Conservation (phyloP, 371 early-diverging fungal species). For the Mucor velutinosus region DNA sequence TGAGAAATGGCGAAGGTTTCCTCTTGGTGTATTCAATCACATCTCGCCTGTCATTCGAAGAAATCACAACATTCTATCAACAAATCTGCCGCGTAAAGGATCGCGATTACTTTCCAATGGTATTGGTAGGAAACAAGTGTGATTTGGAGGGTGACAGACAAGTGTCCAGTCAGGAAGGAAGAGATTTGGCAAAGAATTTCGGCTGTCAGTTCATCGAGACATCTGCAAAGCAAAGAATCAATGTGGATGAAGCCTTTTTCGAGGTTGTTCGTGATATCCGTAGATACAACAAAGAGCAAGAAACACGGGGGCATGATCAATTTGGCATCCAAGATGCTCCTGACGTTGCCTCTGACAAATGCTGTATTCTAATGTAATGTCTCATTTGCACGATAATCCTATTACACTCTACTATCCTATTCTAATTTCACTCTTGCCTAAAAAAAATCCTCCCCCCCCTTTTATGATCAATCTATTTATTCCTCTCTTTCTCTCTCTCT, state of each 20-base stretch:
- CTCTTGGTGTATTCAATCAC: conserved; percentile 57
- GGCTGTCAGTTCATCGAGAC: conserved; percentile 74
- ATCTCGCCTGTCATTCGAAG: conserved; percentile 58
- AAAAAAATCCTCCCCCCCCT: not conserved
- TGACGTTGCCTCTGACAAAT: conserved; percentile 34
- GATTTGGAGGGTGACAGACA: conserved; percentile 84
- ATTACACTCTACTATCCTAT: not conserved
- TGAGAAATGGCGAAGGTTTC: conserved; percentile 67
- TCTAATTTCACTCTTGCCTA: not conserved
- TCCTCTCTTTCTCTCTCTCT: not conserved
- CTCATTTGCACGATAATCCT: not conserved
- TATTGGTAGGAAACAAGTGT: conserved; percentile 97
- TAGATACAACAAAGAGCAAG: conserved; percentile 35
- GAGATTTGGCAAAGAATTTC: conserved; percentile 31
- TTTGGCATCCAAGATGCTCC: conserved; percentile 26
- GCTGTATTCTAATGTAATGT: conserved; percentile 36
- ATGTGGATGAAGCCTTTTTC: conserved; percentile 92
- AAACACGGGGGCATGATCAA: conserved; percentile 24
- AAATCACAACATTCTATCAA: conserved; percentile 76
- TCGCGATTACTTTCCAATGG: conserved; percentile 80
- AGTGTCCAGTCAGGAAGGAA: conserved; percentile 35
- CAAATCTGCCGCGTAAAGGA: conserved; percentile 86
- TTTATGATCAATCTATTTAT: not conserved
- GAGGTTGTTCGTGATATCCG: conserved; percentile 80
- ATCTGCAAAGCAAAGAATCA: conserved; percentile 84